A percentile compares a stretch with the other conserved stretches of the same genome.
These are phyloP conservation scores for Arachis stenosperma DNA, from an alignment of 306 rosid species.

Conservation along the genomic window DNA sequence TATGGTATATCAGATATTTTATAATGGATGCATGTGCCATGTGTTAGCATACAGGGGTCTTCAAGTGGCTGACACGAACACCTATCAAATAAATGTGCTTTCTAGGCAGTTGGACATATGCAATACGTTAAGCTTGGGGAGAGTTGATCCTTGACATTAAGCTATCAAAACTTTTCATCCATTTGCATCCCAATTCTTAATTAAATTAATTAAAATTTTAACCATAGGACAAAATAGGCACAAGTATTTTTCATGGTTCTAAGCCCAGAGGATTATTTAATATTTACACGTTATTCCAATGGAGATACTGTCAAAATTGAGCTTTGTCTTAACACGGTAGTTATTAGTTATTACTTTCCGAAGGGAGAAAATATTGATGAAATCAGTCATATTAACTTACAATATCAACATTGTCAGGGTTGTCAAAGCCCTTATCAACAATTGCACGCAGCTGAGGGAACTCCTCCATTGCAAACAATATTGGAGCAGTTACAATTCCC, in stretches of 20 bases:
- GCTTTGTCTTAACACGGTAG: neutral
- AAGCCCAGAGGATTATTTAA: neutral
- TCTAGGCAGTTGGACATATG: too few relatives aligned
- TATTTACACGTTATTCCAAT: neutral
- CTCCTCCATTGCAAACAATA: conserved; percentile 96
- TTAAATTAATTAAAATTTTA: too few relatives aligned
- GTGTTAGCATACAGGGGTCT: neutral
- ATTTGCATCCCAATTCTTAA: neutral
- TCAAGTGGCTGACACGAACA: neutral
- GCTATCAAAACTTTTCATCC: neutral
- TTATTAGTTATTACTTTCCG: conserved; percentile 3
- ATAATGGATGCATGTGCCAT: too few relatives aligned
- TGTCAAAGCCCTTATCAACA: neutral
- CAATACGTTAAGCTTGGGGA: neutral
- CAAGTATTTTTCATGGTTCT: neutral
- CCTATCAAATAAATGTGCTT: neutral
- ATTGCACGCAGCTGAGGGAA: conserved; percentile 73
- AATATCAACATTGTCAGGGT: conserved; percentile 57
- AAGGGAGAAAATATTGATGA: neutral
- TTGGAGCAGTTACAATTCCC: conserved; percentile 95
- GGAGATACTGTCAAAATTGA: neutral
- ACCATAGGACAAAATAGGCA: neutral
- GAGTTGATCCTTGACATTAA: neutral
- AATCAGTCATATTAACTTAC: conserved; percentile 60
- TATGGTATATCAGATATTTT: too few relatives aligned